A percentile compares a stretch with the other conserved stretches of the same genome.
These are phyloP conservation scores for Gossypium stocksii DNA, from an alignment of 345 rosid genomes.

Conservation along the genomic window DNA sequence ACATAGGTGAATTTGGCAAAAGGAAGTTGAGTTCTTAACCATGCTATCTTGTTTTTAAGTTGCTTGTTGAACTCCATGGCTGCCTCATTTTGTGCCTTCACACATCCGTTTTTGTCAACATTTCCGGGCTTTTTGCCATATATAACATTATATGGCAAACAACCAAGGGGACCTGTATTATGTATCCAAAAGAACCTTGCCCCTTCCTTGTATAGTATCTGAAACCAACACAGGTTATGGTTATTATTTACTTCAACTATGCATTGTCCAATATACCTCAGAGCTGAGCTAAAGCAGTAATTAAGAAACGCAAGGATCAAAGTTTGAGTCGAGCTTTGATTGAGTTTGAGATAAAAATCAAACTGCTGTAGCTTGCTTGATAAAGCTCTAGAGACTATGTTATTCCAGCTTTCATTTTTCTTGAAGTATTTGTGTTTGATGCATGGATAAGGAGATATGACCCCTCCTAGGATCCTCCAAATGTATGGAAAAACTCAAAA, in stretches of 20 bases:
- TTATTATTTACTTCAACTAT: not conserved
- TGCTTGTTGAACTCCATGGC: conserved; percentile 61
- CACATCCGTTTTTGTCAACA: conserved; percentile 53
- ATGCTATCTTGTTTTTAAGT: conserved; percentile 39
- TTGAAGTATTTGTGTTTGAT: too few relatives aligned
- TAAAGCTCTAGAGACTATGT: not conserved
- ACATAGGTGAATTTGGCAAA: conserved; percentile 49
- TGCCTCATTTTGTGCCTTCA: conserved; percentile 47
- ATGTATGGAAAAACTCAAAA: too few relatives aligned
- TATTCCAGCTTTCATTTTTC: too few relatives aligned
- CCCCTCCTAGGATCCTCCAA: not conserved
- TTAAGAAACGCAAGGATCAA: not conserved
- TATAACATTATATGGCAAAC: not conserved
- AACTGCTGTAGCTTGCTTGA: not conserved
- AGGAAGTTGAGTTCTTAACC: conserved; percentile 40
- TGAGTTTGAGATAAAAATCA: not conserved
- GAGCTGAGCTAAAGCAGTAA: not conserved
- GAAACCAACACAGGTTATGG: not conserved
- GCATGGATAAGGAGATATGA: not conserved
- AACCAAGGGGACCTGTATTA: not conserved
- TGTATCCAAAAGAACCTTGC: conserved; percentile 2
- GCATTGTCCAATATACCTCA: not conserved
- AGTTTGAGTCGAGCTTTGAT: not conserved
- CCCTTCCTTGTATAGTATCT: not conserved
- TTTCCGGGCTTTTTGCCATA: conserved; percentile 2